Evolutionary conservation across 176 grass and related monocot species (phyloP), one percentile per base, ranked within the genome.

Genomic region (Oryza punctata): DNA sequence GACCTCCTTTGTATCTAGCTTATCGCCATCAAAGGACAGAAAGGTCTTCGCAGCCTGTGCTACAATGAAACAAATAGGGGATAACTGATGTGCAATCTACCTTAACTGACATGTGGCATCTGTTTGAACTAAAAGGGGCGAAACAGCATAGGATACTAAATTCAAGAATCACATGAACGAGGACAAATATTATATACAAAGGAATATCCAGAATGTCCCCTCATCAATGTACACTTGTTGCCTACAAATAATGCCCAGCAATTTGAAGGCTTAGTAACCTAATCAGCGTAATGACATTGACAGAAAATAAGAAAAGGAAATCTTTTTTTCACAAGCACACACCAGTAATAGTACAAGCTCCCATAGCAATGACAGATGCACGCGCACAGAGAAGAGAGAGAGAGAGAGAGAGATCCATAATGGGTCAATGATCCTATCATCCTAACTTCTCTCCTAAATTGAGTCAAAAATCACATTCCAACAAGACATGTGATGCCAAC

Each of bases 11-110:
- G 78, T 70, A 63, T 45, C 64, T 63, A 79, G 46, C 41, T 65
- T 74, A 82, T 15, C 49, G 54, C 49, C 70, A 91, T 73, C 73
- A 74, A 82, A 77, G 69, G 77, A 80, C 37, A 91, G 50, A 59
- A 76, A 85, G 25, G 75, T 80, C 78, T 68, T 87, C 80, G 92
- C 92, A 87, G 95, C 92, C 95, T 98, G 86, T 71, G 23, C 23
- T 75, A 69, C 47, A 84, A 49, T 71, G 32, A 89, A 84, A 84
- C 72, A 85, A 89, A 65, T 63, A 82, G 24, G 45, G 67, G 61
- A 81, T 29, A 41, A 70, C 11, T 70, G 16, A 81, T 67, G 23
- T 70, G 46, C 19, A 40, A 41, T 70, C 65, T 80, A 43, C 50
- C 75, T 43, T 27, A 86, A 65, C n/a, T 63, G 10, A 18, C 35